A percentile compares a stretch with the other conserved stretches of the same genome.
Evolutionary conservation across 1,284 basidiomycete species (phyloP).

Genomic region (Microbotryomycetes sp.): DNA sequence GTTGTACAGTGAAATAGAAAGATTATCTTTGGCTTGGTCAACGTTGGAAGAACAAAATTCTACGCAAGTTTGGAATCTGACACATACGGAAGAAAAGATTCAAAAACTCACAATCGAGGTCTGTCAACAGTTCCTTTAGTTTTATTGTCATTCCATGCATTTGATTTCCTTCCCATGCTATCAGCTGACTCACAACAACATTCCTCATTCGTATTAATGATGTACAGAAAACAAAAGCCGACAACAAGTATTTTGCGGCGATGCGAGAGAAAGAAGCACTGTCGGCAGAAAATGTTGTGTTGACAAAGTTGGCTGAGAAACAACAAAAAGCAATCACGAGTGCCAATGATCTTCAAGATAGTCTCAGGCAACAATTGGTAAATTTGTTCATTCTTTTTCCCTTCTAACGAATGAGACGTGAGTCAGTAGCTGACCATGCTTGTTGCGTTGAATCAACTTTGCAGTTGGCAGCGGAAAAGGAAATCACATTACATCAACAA

Average conservation of each 20-base stretch:
- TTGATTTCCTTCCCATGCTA: slow-evolving; percentile 18
- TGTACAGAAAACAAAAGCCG: slow-evolving; percentile 74
- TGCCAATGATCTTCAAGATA: slow-evolving; percentile 60
- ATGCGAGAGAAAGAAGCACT: slow-evolving; percentile 84
- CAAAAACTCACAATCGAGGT: slow-evolving; percentile 45
- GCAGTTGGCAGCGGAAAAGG: slow-evolving; percentile 52
- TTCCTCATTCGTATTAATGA: background rate
- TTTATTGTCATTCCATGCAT: background rate
- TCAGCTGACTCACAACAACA: too few species aligned
- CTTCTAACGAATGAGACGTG: background rate
- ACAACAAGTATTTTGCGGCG: slow-evolving; percentile 87
- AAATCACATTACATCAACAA: slow-evolving; percentile 48
- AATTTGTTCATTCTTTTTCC: slow-evolving; percentile 33
- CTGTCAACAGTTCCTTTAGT: slow-evolving; percentile 15
- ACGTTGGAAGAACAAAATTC: slow-evolving; percentile 73
- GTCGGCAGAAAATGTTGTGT: slow-evolving; percentile 66
- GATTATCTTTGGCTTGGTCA: slow-evolving; percentile 80
- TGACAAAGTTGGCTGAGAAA: slow-evolving; percentile 62
- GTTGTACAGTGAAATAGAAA: slow-evolving; percentile 78
- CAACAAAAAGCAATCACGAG: slow-evolving; percentile 70
- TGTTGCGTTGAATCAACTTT: too few species aligned
- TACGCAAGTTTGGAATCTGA: slow-evolving; percentile 75
- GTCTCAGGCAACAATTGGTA: slow-evolving; percentile 55
- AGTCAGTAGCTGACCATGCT: background rate
- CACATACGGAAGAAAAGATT: slow-evolving; percentile 67